A percentile compares a stretch with the other conserved stretches of the same genome.
phyloP scores from a whole-genome alignment of 768 basidiomycete species.

The Pisolithus tinctorius region DNA sequence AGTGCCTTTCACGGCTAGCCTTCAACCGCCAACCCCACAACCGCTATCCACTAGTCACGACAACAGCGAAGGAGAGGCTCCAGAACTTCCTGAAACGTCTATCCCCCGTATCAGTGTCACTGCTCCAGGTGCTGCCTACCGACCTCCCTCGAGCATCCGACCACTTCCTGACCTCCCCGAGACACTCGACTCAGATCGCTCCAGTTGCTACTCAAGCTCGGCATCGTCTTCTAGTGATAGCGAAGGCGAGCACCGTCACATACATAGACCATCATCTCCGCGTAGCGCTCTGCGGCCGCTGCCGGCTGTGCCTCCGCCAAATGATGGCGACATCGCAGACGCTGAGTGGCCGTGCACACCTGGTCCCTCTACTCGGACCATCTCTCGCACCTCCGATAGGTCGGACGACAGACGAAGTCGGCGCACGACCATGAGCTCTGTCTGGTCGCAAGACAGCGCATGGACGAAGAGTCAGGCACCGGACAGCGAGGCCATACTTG shows the following conservation, averaged over 20 bases:
- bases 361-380: background rate
- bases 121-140: background rate
- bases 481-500: conserved; percentile 5
- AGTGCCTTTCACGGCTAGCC: background rate
- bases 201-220: background rate
- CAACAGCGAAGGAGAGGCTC: conserved; percentile 9
- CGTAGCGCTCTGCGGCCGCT: conserved; percentile 4
- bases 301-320: conserved; percentile 1
- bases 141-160: background rate
- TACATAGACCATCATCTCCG: conserved; percentile 1
- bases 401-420: background rate
- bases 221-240: background rate
- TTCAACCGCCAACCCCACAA: background rate
- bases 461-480: conserved; percentile 26
- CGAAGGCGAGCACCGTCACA: conserved; percentile 5
- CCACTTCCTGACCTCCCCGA: conserved; percentile 6
- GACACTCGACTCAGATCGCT: background rate
- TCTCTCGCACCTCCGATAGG: background rate
- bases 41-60: conserved; percentile 1
- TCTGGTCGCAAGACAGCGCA: conserved; percentile 37
- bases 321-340: background rate
- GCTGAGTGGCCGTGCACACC: background rate
- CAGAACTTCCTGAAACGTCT: background rate
- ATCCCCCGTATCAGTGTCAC: conserved; percentile 3
- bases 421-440: conserved; percentile 11